These are phyloP conservation scores for Saccharum hybrid DNA, from an alignment of 202 grass and related monocot species.

Conservation along the genomic window DNA sequence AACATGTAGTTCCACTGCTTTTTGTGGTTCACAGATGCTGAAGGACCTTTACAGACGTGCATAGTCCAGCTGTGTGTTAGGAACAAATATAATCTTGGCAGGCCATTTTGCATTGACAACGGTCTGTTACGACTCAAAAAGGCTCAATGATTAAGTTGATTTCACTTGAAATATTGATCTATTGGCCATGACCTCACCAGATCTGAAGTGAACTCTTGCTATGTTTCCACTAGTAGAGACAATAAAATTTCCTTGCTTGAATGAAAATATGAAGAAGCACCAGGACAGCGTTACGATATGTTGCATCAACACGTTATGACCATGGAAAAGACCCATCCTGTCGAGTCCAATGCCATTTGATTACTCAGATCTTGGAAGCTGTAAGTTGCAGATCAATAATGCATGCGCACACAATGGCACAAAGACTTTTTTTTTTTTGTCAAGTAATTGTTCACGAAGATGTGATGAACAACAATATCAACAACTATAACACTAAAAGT, in stretches of 20 bases:
- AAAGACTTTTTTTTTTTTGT: neutral
- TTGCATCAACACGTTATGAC: neutral
- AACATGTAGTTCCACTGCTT: neutral
- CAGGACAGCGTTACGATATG: neutral
- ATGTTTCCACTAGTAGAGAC: neutral
- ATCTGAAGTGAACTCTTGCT: neutral
- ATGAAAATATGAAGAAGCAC: neutral
- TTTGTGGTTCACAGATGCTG: neutral
- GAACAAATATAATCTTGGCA: slow-evolving; percentile 1
- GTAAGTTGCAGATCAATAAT: slow-evolving; percentile 1
- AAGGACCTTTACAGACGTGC: neutral
- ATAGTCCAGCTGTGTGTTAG: neutral
- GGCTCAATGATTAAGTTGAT: neutral
- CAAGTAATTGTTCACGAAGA: neutral
- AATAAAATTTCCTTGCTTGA: neutral
- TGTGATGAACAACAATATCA: neutral
- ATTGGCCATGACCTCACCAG: neutral
- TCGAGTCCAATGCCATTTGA: neutral
- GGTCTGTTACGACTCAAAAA: neutral
- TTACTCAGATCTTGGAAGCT: neutral
- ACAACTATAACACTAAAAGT: neutral
- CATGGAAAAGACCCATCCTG: neutral
- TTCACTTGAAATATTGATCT: neutral
- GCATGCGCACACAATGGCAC: neutral
- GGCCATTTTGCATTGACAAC: neutral